A percentile compares a stretch with the other conserved stretches of the same genome.
Conservation (phyloP, 306 rosid genomes). For the Quercus berberidifolia region DNA sequence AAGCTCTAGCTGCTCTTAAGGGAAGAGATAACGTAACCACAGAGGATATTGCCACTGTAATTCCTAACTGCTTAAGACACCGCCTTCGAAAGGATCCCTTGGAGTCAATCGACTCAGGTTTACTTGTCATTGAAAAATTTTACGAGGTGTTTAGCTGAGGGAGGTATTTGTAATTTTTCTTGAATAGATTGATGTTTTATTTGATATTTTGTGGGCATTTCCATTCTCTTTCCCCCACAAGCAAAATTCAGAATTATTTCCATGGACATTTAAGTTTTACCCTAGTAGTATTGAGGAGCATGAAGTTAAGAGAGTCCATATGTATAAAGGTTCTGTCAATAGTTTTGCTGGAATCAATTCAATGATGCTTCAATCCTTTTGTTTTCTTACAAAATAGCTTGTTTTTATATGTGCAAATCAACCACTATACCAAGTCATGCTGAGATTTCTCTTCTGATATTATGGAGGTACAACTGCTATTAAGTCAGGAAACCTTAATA, state of each 20-base stretch:
- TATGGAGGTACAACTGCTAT: neutral
- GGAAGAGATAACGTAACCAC: constrained; percentile 65
- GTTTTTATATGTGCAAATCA: neutral
- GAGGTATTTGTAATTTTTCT: constrained; percentile 18
- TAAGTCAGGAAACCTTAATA: neutral
- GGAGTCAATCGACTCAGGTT: constrained; percentile 93
- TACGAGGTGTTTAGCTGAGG: constrained; percentile 74
- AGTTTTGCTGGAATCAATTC: neutral
- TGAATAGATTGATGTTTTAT: constrained; percentile 25
- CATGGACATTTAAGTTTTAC: constrained; percentile 7
- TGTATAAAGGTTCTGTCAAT: neutral
- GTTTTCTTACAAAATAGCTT: neutral
- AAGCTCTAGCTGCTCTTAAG: constrained; percentile 85
- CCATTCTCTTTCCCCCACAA: constrained; percentile 15
- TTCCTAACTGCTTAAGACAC: constrained; percentile 93
- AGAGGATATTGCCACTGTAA: constrained; percentile 89
- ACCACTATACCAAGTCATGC: neutral
- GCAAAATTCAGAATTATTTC: constrained; percentile 21
- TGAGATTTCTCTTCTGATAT: neutral
- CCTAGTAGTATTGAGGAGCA: neutral
- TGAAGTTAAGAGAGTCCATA: neutral
- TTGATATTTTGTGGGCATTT: constrained; percentile 16
- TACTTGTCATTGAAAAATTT: constrained; percentile 85
- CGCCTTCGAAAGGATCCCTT: constrained; percentile 95
- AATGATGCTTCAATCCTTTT: neutral